Base-by-base conservation (phyloP, 345 rosid species). In the Carallia brachiata region DNA sequence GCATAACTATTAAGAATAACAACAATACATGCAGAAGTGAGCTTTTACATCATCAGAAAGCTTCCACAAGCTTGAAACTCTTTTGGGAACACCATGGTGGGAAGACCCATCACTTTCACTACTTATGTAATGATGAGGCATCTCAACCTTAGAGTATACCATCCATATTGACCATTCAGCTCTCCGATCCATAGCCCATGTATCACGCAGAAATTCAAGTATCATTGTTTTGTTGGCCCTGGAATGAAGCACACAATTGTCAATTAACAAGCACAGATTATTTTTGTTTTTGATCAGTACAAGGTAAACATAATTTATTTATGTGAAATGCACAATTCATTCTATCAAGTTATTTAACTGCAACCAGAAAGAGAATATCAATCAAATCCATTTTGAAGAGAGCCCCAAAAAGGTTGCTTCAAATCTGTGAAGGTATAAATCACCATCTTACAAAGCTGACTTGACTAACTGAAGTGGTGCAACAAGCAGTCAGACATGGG, bases 141-240 rank as follows among this genome's bases (percentile, higher is more conserved):
- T 89, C 77, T 95, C 98, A 65, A 90, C 97, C 72, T 89, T 92
- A 16, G 97, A 84, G 79, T 94, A 90, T 62, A 90, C 92, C 96
- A 90, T 91, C 98, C 98, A 91, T 77, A 90, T 91, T 6, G 98
- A 94, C 98, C 98, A 94, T 82, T 91, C 98, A 65, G 92, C 91
- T 80, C 84, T 90, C 50, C 97, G 89, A 69, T 92, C 97, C 75
- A 74, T 82, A 44, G 90, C 80, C 99, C 99, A 95, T 63, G 73
- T 68, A 70, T 89, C 90, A 56, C 77, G 83, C 65, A 95, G 84
- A 81, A 77, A 82, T 61, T 89, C 88, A 48, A 95, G 65, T 79
- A 94, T 80, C 75, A 78, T 83, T 68, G 63, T 79, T 75, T 77
- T 83, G 75, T 88, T 86, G 75, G 81, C 87, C 89, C 99, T 92